Percentiles rank a stretch among this genome's conserved stretches.
Evolutionary conservation across 768 basidiomycete species (phyloP).

Genomic region (Mycena haematopus): DNA sequence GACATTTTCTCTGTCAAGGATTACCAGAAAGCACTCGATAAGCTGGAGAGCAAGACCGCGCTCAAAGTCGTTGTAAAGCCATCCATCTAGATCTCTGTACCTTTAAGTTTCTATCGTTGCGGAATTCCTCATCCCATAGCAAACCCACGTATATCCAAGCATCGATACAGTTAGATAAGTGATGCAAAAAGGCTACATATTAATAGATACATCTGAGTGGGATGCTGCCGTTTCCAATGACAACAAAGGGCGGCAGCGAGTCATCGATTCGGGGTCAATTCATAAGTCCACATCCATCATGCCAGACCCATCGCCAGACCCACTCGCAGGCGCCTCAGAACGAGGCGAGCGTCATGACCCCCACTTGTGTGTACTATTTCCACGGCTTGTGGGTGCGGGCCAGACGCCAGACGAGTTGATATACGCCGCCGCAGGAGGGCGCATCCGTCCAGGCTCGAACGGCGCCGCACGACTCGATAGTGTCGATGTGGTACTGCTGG

Average conservation of each 20-base stretch:
- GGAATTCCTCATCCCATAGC: too few species aligned
- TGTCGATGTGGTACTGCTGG: slow-evolving; percentile 38
- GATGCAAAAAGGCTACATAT: not conserved
- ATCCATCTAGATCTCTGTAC: not conserved
- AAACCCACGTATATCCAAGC: not conserved
- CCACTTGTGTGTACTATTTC: slow-evolving; percentile 14
- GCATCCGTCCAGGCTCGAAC: slow-evolving; percentile 53
- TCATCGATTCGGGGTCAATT: not conserved
- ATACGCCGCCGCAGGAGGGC: not conserved
- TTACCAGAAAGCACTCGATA: slow-evolving; percentile 70
- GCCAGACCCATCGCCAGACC: not conserved
- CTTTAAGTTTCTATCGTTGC: too few species aligned
- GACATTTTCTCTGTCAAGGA: slow-evolving; percentile 63
- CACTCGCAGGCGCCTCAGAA: not conserved
- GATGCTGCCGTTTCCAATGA: not conserved
- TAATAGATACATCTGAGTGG: slow-evolving; percentile 5
- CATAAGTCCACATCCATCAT: not conserved
- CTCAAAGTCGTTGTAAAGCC: slow-evolving; percentile 60
- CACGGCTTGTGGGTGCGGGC: slow-evolving; percentile 4
- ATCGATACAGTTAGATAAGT: slow-evolving; percentile 4
- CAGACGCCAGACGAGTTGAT: not conserved
- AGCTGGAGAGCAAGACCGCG: slow-evolving; percentile 63
- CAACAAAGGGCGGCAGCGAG: not conserved
- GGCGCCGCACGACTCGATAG: slow-evolving; percentile 61
- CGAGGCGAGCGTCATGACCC: not conserved